phyloP scores from a whole-genome alignment of 352 stramenopile species.

The Salisapilia sapeloensis region DNA sequence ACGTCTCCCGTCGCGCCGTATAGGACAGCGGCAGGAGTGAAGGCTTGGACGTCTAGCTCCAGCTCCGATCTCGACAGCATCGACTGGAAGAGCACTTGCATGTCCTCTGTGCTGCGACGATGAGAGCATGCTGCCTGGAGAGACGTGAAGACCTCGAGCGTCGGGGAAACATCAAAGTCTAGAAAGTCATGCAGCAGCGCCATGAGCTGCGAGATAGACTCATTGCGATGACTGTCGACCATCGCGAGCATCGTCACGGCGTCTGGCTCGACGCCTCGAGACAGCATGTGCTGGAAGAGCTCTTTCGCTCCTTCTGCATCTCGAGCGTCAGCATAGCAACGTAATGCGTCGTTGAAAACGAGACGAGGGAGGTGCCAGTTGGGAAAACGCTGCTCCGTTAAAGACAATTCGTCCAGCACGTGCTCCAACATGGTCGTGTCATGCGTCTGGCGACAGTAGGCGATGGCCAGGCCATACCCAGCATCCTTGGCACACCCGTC shows the following conservation, averaged over 20 bases:
- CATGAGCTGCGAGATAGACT: slow-evolving; percentile 43
- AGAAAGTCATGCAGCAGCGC: slow-evolving; percentile 55
- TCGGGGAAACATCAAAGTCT: slow-evolving; percentile 26
- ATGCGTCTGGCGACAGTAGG: slow-evolving; percentile 26
- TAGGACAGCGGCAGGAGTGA: slow-evolving; percentile 51
- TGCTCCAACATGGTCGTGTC: slow-evolving; percentile 37
- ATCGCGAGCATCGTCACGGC: slow-evolving; percentile 67
- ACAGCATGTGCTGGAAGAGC: slow-evolving; percentile 42
- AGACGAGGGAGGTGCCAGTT: too few relatives aligned
- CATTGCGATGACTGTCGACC: slow-evolving; percentile 46
- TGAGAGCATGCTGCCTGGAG: slow-evolving; percentile 49
- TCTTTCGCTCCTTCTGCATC: slow-evolving; percentile 29
- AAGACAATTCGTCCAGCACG: slow-evolving; percentile 34
- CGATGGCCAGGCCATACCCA: slow-evolving; percentile 50
- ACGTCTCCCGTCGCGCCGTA: slow-evolving; percentile 36
- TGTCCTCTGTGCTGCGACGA: slow-evolving; percentile 31
- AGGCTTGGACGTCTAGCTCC: slow-evolving; percentile 37
- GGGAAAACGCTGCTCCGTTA: slow-evolving; percentile 25
- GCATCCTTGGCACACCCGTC: slow-evolving; percentile 27
- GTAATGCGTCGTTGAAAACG: slow-evolving; percentile 70
- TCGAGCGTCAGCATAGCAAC: slow-evolving; percentile 35
- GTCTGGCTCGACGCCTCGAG: slow-evolving; percentile 32
- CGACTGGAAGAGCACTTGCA: slow-evolving; percentile 23
- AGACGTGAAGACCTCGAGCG: slow-evolving; percentile 61
- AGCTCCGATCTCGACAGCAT: slow-evolving; percentile 32